A percentile compares a stretch with the other conserved stretches of the same genome.
Evolutionary conservation across 2,329 filamentous ascomycete species (phyloP).

Genomic region (Thelonectria discophora): DNA sequence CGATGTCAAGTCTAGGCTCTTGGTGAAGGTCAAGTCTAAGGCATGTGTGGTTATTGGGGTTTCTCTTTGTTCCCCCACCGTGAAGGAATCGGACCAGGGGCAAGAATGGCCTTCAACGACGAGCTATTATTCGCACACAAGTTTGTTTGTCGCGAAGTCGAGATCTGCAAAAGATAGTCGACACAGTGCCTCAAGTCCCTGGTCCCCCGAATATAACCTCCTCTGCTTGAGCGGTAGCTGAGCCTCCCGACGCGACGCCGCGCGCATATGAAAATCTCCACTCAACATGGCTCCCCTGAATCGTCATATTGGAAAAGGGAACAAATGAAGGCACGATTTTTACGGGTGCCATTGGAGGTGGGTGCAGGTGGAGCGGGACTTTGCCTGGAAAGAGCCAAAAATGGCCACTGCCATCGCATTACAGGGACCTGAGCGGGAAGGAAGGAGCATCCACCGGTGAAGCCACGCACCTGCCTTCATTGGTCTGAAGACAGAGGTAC

Average conservation of each 20-base stretch:
- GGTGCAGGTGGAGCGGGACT: background rate
- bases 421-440: conserved; percentile 11
- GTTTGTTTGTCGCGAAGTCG: background rate
- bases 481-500: background rate
- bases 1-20: background rate
- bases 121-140: too few relatives aligned
- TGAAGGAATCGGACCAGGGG: too few relatives aligned
- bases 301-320: background rate
- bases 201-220: background rate
- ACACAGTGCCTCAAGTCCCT: background rate
- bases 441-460: background rate
- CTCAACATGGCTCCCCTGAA: background rate
- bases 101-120: background rate
- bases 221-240: background rate
- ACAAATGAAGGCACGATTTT: conserved; percentile 6
- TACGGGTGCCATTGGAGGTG: too few relatives aligned
- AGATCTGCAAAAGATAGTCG: background rate
- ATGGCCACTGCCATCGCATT: conserved; percentile 11
- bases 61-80: background rate
- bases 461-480: conserved; percentile 18
- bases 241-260: background rate
- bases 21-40: background rate
- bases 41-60: background rate
- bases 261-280: background rate
- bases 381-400: background rate